phyloP scores from a whole-genome alignment of 495 filamentous ascomycete genomes.

The Jackrogersella multiformis region DNA sequence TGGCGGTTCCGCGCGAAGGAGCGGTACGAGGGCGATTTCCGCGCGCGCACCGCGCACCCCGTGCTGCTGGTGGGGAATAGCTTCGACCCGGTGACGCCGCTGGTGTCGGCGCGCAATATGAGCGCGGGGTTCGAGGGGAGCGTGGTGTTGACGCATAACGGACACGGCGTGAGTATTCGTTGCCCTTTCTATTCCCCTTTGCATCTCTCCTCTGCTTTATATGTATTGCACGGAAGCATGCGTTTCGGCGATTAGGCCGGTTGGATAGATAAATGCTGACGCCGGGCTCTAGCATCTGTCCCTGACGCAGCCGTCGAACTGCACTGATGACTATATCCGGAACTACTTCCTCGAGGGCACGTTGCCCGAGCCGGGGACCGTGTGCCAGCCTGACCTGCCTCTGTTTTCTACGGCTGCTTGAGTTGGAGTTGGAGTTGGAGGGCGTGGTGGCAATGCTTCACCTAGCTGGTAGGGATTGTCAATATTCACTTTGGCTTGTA shows the following conservation, averaged over 20 bases:
- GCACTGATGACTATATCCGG: slow-evolving; percentile 19
- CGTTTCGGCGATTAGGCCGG: too few relatives aligned
- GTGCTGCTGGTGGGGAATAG: slow-evolving; percentile 57
- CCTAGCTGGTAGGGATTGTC: too few relatives aligned
- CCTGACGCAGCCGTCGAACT: slow-evolving; percentile 28
- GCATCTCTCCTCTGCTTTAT: too few relatives aligned
- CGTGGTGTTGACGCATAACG: slow-evolving; percentile 60
- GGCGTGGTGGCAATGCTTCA: too few relatives aligned
- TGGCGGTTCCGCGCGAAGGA: slow-evolving; percentile 57
- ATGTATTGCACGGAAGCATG: too few relatives aligned
- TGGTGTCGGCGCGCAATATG: slow-evolving; percentile 61
- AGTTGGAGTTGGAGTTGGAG: too few relatives aligned
- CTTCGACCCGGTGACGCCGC: slow-evolving; percentile 56
- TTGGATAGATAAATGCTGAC: not conserved
- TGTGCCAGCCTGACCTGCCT: slow-evolving; percentile 27
- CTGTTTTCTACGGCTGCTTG: slow-evolving; percentile 10
- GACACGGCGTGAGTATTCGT: slow-evolving; percentile 60
- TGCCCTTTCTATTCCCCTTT: not conserved
- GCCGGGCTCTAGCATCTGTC: slow-evolving; percentile 12
- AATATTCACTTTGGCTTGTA: too few relatives aligned
- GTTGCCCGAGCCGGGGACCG: slow-evolving; percentile 13
- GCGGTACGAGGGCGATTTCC: slow-evolving; percentile 53
- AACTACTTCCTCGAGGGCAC: slow-evolving; percentile 30
- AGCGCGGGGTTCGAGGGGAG: slow-evolving; percentile 62
- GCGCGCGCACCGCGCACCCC: slow-evolving; percentile 53